Conservation (phyloP, 169 alveolate species). For the Amoebophrya sp. region DNA sequence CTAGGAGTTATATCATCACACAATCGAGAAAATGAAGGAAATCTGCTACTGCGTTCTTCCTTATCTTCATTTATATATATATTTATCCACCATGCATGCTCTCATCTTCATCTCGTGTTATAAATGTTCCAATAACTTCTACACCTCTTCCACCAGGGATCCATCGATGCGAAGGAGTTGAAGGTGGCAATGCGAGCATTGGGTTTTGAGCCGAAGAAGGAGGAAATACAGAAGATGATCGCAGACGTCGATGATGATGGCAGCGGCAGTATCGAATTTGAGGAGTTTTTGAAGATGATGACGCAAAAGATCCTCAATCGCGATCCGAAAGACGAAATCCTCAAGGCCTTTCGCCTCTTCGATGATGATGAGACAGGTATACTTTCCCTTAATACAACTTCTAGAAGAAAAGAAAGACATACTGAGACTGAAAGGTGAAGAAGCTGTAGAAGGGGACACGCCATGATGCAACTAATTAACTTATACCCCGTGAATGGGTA, state of each 20-base stretch:
- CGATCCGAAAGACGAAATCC: slow-evolving; percentile 84
- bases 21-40: not conserved
- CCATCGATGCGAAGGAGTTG: slow-evolving; percentile 90
- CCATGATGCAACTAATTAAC: no score
- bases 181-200: slow-evolving; percentile 98
- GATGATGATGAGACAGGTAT: slow-evolving; percentile 95
- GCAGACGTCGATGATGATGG: slow-evolving; percentile 55
- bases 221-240: slow-evolving; percentile 67
- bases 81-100: not conserved
- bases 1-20: not conserved
- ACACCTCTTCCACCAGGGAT: slow-evolving; percentile 51
- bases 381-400: no score
- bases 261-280: slow-evolving; percentile 47
- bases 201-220: slow-evolving; percentile 97
- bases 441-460: no score
- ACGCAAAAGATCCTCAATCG: slow-evolving; percentile 54
- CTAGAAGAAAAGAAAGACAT: no score
- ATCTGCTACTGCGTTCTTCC: not conserved
- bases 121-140: not conserved
- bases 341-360: slow-evolving; percentile 85
- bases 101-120: not conserved
- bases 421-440: no score
- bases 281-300: slow-evolving; percentile 35
- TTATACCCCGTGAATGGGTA: no score
- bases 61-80: not conserved